phyloP scores from a whole-genome alignment of 148 eudicot species.

The Fagopyrum tataricum region DNA sequence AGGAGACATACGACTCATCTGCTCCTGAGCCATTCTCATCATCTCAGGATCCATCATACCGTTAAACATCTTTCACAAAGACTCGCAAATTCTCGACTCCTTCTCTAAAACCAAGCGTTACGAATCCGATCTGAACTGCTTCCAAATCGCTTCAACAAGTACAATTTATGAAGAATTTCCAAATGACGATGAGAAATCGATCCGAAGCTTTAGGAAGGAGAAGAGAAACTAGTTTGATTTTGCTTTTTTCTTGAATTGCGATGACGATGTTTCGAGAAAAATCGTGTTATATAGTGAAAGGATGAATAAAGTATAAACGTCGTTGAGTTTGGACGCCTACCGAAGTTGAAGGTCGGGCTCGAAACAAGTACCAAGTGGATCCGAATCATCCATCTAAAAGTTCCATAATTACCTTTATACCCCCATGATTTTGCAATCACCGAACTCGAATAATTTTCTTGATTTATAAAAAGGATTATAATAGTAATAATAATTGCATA shows the following conservation, averaged over 20 bases:
- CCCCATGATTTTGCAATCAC: not conserved
- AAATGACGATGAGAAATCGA: not conserved
- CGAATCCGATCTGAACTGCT: slow-evolving; percentile 3
- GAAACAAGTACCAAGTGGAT: not conserved
- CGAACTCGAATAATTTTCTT: not conserved
- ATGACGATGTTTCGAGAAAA: not conserved
- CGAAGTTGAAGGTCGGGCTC: not conserved
- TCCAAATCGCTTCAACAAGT: not conserved
- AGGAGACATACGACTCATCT: slow-evolving; percentile 94
- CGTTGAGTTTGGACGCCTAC: slow-evolving; percentile 13
- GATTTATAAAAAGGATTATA: no score
- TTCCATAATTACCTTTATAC: not conserved
- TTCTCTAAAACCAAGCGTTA: not conserved
- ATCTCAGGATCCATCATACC: slow-evolving; percentile 97
- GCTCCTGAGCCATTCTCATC: slow-evolving; percentile 81
- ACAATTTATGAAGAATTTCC: not conserved
- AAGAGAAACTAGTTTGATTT: not conserved
- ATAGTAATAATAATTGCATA: no score
- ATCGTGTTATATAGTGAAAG: not conserved
- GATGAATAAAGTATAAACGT: not conserved
- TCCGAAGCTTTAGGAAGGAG: not conserved
- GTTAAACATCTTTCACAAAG: slow-evolving; percentile 31
- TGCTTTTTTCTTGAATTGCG: not conserved
- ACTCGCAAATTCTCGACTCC: not conserved
- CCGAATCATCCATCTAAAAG: not conserved